A percentile compares a stretch with the other conserved stretches of the same genome.
These are phyloP conservation scores for Nevesoporus exiguus DNA, from an alignment of 768 basidiomycete genomes.

Conservation along the genomic window DNA sequence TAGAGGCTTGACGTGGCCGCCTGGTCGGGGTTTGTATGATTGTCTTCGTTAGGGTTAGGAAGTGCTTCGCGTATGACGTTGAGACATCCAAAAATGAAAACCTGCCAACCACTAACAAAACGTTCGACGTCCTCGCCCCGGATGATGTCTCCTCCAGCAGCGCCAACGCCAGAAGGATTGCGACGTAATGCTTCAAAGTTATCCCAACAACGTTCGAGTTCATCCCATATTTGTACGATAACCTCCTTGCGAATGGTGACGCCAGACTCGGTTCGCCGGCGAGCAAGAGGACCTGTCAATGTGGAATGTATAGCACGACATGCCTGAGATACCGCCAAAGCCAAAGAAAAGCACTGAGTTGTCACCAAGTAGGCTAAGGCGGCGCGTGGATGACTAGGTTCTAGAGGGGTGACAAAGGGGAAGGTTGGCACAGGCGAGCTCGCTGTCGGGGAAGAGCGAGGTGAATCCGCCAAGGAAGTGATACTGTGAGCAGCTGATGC, in stretches of 20 bases:
- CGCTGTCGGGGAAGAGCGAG: conserved; percentile 34
- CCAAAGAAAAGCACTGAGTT: conserved; percentile 60
- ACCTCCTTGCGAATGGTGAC: conserved; percentile 55
- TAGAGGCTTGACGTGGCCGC: conserved; percentile 47
- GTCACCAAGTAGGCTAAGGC: conserved; percentile 50
- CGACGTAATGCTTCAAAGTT: conserved; percentile 69
- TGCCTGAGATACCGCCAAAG: conserved; percentile 70
- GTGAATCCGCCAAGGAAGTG: conserved; percentile 33
- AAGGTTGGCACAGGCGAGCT: conserved; percentile 24
- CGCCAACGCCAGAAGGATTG: conserved; percentile 41
- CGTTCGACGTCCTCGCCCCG: conserved; percentile 54
- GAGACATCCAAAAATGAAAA: conserved; percentile 89
- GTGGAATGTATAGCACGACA: conserved; percentile 77
- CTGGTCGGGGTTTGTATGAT: conserved; percentile 42
- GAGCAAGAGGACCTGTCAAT: conserved; percentile 75
- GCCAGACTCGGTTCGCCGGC: conserved; percentile 49
- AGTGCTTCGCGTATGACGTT: conserved; percentile 86
- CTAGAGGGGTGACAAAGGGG: conserved; percentile 23
- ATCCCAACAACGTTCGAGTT: conserved; percentile 78
- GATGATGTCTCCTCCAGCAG: conserved; percentile 32
- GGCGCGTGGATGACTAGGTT: conserved; percentile 28
- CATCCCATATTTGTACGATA: conserved; percentile 81
- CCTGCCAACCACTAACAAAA: conserved; percentile 86
- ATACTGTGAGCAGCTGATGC: conserved; percentile 26
- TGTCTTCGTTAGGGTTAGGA: conserved; percentile 39